Conservation (phyloP, 495 filamentous ascomycete genomes). For the Aspergillus avenaceus region DNA sequence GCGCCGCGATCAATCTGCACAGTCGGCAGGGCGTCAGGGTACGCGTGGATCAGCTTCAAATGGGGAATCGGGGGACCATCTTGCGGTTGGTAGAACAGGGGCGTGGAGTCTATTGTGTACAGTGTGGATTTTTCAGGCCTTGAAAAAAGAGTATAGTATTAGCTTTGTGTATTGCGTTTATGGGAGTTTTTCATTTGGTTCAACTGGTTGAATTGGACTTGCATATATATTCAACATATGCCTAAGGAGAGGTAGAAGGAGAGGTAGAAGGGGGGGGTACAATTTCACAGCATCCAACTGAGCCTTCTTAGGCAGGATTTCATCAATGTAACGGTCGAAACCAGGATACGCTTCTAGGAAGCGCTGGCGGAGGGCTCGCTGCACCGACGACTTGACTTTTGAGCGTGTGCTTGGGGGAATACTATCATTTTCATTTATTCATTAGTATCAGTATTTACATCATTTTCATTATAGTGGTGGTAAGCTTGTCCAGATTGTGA, state of each 20-base stretch:
- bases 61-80: constrained; percentile 77
- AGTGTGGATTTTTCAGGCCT: constrained; percentile 82
- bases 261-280: constrained; percentile 25
- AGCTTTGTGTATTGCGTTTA: neutral
- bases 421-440: constrained; percentile 15
- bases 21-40: constrained; percentile 43
- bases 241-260: neutral
- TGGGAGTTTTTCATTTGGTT: neutral
- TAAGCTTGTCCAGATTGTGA: neutral
- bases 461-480: no score
- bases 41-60: constrained; percentile 67
- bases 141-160: no score
- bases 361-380: constrained; percentile 77
- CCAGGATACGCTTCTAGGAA: constrained; percentile 80
- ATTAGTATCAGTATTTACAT: no score
- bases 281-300: constrained; percentile 88
- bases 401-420: constrained; percentile 74
- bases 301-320: constrained; percentile 93
- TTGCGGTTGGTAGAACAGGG: constrained; percentile 90
- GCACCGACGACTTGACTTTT: constrained; percentile 96
- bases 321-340: constrained; percentile 85
- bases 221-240: neutral
- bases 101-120: constrained; percentile 70
- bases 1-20: constrained; percentile 83
- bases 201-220: neutral